Base-by-base conservation (phyloP, 371 early-diverging fungal species). In the Mortierella sp. region DNA sequence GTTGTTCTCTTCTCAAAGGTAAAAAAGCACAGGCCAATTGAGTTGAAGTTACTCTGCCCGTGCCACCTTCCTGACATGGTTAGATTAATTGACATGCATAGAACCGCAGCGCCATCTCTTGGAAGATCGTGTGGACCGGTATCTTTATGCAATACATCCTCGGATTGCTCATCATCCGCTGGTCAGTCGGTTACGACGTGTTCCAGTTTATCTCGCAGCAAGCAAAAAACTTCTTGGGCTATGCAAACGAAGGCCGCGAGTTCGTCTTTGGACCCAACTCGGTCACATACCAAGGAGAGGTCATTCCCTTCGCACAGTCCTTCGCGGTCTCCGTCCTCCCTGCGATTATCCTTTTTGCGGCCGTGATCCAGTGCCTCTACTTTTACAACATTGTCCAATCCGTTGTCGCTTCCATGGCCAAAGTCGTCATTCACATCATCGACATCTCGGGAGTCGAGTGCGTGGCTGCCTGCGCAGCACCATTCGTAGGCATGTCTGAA, bases 381-480 rank as follows among this genome's bases (percentile, higher is more conserved):
- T 94, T 93, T 80, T 71, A 91, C 68, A 93, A 94, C 63, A 91
- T 87, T 22, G 88, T 95, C 74, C 95, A 94, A 79, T 94, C 92
- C 89, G 53, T 95, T 46, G 84, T 96, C 29, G 71, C 81, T 22
- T 86, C 86, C 60, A 80, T 90, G 57, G 95, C 93, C 16, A 77
- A 81, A 63, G 62, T 89, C 63, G 90, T 95, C 73, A 85, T 91
- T 57, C 72, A 78, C 31, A 34, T 92, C 34, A 86, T 96, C 79
- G 87, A 87, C 53, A 91, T 92, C 12, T 94, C 95, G 49, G 95
- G 95, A 71, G 86, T 91, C 60, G 96, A 96, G 81, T 90, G 95
- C 12, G 84, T 95, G 47, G 95, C 94, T 12, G 95, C 95, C 40
- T 90, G 90, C 25, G 94, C 95, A 29, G 92, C 95, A 44, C 90